Conservation (phyloP, 805 yeast species). For the Metschnikowia picachoensis region DNA sequence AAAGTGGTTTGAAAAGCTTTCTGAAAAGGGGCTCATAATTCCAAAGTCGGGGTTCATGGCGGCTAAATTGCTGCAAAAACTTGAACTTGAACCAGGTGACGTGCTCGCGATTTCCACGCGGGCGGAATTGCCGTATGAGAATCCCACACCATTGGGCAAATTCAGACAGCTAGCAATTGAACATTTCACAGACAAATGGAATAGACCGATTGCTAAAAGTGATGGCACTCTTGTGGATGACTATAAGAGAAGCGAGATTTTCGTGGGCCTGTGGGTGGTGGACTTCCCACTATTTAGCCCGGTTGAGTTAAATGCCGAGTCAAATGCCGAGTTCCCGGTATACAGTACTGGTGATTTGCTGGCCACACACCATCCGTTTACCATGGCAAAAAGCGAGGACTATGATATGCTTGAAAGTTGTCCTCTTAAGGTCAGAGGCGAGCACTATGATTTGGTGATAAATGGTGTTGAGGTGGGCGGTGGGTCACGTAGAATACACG, state of each 20-base stretch:
- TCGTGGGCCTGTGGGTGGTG: conserved; percentile 80
- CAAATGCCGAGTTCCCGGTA: conserved; percentile 47
- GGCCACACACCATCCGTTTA: conserved; percentile 96
- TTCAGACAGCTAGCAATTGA: conserved; percentile 71
- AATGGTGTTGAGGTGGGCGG: conserved; percentile 98
- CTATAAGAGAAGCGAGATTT: conserved; percentile 30
- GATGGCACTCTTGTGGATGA: conserved; percentile 12
- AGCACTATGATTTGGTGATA: conserved; percentile 89
- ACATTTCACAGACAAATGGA: conserved; percentile 48
- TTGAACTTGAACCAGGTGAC: conserved; percentile 62
- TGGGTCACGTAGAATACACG: conserved; percentile 94
- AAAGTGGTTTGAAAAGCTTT: conserved; percentile 42
- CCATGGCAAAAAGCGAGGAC: conserved; percentile 79
- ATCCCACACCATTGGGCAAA: conserved; percentile 92
- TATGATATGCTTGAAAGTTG: conserved; percentile 48
- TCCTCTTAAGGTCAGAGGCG: conserved; percentile 73
- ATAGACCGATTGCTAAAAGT: conserved; percentile 31
- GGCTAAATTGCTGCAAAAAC: conserved; percentile 14
- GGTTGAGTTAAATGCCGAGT: conserved; percentile 32
- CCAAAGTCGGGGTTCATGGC: conserved; percentile 17
- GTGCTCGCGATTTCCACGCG: conserved; percentile 78
- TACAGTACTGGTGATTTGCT: conserved; percentile 49
- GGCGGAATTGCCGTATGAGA: conserved; percentile 67
- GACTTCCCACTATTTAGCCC: conserved; percentile 90
- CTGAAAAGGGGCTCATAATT: conserved; percentile 26